Evolutionary conservation across 2,329 filamentous ascomycete genomes (phyloP), one percentile per base, ranked within the genome.

Genomic region (Colletotrichum tofieldiae): DNA sequence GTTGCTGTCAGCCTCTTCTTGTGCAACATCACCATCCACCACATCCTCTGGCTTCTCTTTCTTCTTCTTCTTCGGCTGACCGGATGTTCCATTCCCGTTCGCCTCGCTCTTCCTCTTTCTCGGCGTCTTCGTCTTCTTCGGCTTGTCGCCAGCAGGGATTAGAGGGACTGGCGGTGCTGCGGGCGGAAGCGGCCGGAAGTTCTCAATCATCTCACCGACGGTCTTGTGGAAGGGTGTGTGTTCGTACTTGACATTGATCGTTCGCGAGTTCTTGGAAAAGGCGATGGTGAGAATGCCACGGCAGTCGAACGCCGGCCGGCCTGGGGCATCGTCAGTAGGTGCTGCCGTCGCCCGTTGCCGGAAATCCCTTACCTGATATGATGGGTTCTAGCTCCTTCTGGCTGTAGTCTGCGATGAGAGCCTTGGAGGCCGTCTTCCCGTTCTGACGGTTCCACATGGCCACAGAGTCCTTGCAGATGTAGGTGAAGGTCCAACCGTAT

Each of bases 241-340:
- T 41, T 87, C 84, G 75, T 90, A 90, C 69, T 86, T 87, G 65
- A 90, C 81, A 14, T 84, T 82, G 49, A 91, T 85, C 11, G 82
- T 79, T 41, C 85, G 84, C 39, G 80, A 83, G 32, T 81, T 82
- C 66, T 84, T 85, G 8, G 84, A 83, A 73, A 91, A 90, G 1
- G 82, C 77, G 54, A 91, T 82, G 2, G 79, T 82, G 23, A 90
- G 77, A 0, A 82, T 81, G 23, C 89, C 89, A 47, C 86, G 84
- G 71, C 89, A 91, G 75, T 91, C 88, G 74, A 90, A 91, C 0
- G 89, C 89, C 63, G 89, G 89, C 18, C 89, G 87, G 37, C 80
- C 87, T 89, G 73, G 20, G 51, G 41, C 11, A 23, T 37, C 6
- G 49, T 68, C 20, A 73, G 62, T 20, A 41, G 1, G 47, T 11